phyloP scores from a whole-genome alignment of 2,329 filamentous ascomycete genomes.

The Thelonectria rubi region DNA sequence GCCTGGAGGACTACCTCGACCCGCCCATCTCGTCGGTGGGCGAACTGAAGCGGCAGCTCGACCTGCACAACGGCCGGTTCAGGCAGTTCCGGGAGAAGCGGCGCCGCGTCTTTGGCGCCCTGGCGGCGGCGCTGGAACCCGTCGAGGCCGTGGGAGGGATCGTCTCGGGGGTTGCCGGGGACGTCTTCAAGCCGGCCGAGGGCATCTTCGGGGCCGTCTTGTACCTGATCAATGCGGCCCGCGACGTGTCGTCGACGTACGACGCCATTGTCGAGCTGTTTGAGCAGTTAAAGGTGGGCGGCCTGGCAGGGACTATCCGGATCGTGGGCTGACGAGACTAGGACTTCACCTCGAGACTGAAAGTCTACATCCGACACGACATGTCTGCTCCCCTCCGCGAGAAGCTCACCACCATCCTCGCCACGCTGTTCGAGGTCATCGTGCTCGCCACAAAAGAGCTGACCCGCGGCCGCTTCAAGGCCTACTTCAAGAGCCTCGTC shows the following conservation, averaged over 20 bases:
- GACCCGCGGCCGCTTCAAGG: constrained; percentile 51
- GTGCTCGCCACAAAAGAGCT: constrained; percentile 54
- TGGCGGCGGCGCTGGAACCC: constrained; percentile 47
- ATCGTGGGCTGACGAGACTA: constrained; percentile 28
- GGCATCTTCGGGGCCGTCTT: constrained; percentile 54
- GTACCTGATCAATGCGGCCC: constrained; percentile 55
- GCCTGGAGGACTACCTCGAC: constrained; percentile 45
- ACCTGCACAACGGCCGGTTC: constrained; percentile 49
- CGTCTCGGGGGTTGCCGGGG: constrained; percentile 48
- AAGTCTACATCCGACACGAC: constrained; percentile 51
- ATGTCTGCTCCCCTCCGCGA: constrained; percentile 50
- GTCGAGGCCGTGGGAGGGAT: constrained; percentile 53
- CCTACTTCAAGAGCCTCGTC: constrained; percentile 53
- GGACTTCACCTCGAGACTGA: constrained; percentile 54
- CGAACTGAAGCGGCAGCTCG: constrained; percentile 46
- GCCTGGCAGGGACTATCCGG: constrained; percentile 1
- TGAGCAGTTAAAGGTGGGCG: constrained; percentile 49
- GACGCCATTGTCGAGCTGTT: constrained; percentile 57
- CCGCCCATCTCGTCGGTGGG: constrained; percentile 47
- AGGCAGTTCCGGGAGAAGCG: constrained; percentile 49
- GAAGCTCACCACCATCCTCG: constrained; percentile 54
- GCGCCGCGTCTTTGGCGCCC: constrained; percentile 46
- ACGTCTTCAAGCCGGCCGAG: constrained; percentile 53
- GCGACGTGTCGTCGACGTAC: constrained; percentile 55
- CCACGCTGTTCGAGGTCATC: constrained; percentile 56